Conservation (phyloP, 148 eudicot species). For the Chenopodium formosanum region DNA sequence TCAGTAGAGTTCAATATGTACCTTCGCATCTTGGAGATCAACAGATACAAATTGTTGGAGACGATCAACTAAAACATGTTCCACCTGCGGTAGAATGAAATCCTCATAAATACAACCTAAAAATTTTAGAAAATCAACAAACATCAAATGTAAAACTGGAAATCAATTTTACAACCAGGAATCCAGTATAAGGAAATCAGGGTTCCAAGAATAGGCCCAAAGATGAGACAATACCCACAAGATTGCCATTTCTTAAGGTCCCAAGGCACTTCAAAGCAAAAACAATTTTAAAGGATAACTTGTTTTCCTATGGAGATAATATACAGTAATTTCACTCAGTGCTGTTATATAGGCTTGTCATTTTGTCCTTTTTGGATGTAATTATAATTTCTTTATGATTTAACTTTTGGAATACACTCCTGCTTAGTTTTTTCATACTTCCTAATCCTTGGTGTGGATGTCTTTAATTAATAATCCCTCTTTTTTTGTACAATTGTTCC, state of each 20-base stretch:
- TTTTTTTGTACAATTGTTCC: no score
- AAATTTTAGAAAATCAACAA: neutral
- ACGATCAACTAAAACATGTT: slow-evolving; percentile 92
- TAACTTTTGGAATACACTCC: neutral
- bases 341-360: neutral
- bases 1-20: slow-evolving; percentile 24
- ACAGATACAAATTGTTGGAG: slow-evolving; percentile 72
- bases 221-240: neutral
- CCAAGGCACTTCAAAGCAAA: neutral
- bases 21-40: slow-evolving; percentile 94
- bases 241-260: neutral
- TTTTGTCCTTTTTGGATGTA: no score
- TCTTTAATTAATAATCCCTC: no score
- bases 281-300: no score
- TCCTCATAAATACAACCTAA: slow-evolving; percentile 3
- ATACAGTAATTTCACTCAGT: neutral
- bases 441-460: neutral
- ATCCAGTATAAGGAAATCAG: neutral
- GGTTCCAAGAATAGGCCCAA: neutral
- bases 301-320: neutral
- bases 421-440: neutral
- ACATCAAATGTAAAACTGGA: neutral
- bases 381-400: no score
- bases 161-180: neutral
- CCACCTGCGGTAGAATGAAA: slow-evolving; percentile 54